Evolutionary conservation across 2,329 filamentous ascomycete genomes (phyloP).

Genomic region (Lachnellula occidentalis): DNA sequence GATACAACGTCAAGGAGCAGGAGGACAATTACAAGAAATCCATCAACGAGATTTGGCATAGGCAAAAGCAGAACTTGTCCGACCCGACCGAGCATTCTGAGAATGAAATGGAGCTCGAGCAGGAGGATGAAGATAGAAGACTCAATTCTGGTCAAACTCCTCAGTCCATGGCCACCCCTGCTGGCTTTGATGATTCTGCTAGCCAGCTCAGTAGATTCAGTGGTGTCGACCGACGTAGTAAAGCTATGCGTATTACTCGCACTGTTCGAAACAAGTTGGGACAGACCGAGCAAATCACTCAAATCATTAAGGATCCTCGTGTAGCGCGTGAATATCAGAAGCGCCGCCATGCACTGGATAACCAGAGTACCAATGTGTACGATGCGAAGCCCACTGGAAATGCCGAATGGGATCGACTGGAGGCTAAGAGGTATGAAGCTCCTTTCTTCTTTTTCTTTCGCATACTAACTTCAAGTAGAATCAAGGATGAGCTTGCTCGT

Average conservation of each 20-base stretch:
- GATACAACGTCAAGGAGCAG: conserved; percentile 95
- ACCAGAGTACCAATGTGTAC: conserved; percentile 56
- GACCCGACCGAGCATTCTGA: conserved; percentile 65
- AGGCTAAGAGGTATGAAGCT: conserved; percentile 49
- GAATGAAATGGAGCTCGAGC: conserved; percentile 38
- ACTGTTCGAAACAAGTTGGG: conserved; percentile 58
- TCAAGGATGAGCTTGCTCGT: conserved; percentile 72
- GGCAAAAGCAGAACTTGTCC: conserved; percentile 73
- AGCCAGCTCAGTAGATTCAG: conserved; percentile 69
- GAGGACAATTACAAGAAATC: conserved; percentile 88
- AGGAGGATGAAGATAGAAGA: conserved; percentile 49
- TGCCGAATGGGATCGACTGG: conserved; percentile 57
- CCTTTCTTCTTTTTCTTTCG: not conserved
- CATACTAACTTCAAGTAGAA: conserved; percentile 36
- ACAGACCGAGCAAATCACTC: conserved; percentile 53
- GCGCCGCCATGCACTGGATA: conserved; percentile 46
- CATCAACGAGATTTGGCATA: conserved; percentile 87
- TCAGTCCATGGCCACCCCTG: conserved; percentile 61
- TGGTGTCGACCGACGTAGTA: conserved; percentile 59
- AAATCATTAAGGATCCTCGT: conserved; percentile 69
- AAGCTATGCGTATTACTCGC: conserved; percentile 70
- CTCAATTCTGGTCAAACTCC: conserved; percentile 49
- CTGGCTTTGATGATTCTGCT: conserved; percentile 65
- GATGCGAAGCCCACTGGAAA: conserved; percentile 61
- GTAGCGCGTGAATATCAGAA: conserved; percentile 88